phyloP scores from a whole-genome alignment of 495 filamentous ascomycete genomes.

The Pseudoneurospora amorphoporcata region DNA sequence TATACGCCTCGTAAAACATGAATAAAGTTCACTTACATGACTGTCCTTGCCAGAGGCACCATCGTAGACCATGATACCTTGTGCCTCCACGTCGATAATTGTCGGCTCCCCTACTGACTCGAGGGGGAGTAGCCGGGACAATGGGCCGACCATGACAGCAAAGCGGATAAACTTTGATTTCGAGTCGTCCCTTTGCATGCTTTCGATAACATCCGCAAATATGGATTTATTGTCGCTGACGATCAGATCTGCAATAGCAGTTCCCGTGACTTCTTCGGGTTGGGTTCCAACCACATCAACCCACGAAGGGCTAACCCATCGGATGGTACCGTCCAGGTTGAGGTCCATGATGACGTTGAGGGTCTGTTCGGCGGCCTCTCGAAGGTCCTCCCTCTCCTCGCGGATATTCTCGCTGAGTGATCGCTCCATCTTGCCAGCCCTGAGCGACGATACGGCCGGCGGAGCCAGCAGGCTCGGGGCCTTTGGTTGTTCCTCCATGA shows the following conservation, averaged over 20 bases:
- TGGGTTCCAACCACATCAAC: constrained; percentile 77
- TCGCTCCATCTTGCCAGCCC: constrained; percentile 41
- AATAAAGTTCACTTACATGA: constrained; percentile 54
- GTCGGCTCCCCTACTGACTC: constrained; percentile 39
- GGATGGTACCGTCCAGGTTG: constrained; percentile 73
- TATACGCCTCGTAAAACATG: background rate
- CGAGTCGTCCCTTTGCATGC: constrained; percentile 86
- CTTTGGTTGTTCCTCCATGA: constrained; percentile 34
- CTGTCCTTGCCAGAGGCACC: constrained; percentile 74
- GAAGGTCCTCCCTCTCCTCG: constrained; percentile 80
- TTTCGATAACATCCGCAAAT: constrained; percentile 73
- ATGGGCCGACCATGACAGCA: constrained; percentile 60
- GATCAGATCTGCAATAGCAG: constrained; percentile 69
- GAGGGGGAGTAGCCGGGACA: constrained; percentile 52
- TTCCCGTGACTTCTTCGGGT: constrained; percentile 62
- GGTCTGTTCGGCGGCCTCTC: constrained; percentile 91
- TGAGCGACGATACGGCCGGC: constrained; percentile 38
- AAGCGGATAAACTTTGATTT: constrained; percentile 88
- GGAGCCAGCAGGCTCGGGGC: constrained; percentile 31
- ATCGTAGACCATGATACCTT: constrained; percentile 97
- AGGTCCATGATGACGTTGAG: constrained; percentile 92
- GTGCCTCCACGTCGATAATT: constrained; percentile 75
- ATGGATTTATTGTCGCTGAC: constrained; percentile 61
- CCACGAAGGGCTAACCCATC: constrained; percentile 98
- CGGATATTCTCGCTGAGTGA: constrained; percentile 45